Percentiles rank a stretch among this genome's conserved stretches.
Conservation (phyloP, 768 basidiomycete genomes). For the Hebeloma cylindrosporum region DNA sequence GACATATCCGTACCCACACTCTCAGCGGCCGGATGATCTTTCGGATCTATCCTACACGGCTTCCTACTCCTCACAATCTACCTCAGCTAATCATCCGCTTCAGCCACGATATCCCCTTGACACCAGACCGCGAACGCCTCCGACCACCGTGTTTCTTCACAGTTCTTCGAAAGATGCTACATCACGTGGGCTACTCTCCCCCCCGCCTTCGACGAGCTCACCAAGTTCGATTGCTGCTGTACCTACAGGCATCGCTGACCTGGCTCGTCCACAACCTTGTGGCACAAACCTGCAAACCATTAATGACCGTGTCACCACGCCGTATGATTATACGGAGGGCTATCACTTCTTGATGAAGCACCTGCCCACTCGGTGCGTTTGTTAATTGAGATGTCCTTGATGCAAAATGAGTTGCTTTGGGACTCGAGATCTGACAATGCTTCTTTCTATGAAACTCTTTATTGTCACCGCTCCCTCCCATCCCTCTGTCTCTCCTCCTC, state of each 20-base stretch:
- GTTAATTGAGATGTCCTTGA: slow-evolving; percentile 33
- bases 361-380: slow-evolving; percentile 74
- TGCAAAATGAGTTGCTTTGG: slow-evolving; percentile 43
- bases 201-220: slow-evolving; percentile 40
- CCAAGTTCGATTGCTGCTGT: slow-evolving; percentile 41
- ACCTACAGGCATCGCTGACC: slow-evolving; percentile 38
- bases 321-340: slow-evolving; percentile 95
- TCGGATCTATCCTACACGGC: slow-evolving; percentile 41
- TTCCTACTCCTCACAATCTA: slow-evolving; percentile 30
- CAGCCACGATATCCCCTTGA: slow-evolving; percentile 57
- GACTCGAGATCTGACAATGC: slow-evolving; percentile 41
- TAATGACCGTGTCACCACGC: slow-evolving; percentile 65
- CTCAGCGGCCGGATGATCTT: slow-evolving; percentile 35
- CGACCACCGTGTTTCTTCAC: slow-evolving; percentile 34
- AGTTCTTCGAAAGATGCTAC: slow-evolving; percentile 30
- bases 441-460: slow-evolving; percentile 19
- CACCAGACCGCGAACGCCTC: slow-evolving; percentile 39
- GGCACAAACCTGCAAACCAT: slow-evolving; percentile 53
- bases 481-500: slow-evolving; percentile 15
- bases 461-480: slow-evolving; percentile 15
- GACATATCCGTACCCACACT: slow-evolving; percentile 46
- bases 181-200: slow-evolving; percentile 35
- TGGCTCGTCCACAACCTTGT: slow-evolving; percentile 27
- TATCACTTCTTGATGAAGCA: slow-evolving; percentile 98
- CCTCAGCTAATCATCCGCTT: slow-evolving; percentile 41